Conservation (phyloP, 2,329 filamentous ascomycete species). For the Cryphonectria nitschkei region DNA sequence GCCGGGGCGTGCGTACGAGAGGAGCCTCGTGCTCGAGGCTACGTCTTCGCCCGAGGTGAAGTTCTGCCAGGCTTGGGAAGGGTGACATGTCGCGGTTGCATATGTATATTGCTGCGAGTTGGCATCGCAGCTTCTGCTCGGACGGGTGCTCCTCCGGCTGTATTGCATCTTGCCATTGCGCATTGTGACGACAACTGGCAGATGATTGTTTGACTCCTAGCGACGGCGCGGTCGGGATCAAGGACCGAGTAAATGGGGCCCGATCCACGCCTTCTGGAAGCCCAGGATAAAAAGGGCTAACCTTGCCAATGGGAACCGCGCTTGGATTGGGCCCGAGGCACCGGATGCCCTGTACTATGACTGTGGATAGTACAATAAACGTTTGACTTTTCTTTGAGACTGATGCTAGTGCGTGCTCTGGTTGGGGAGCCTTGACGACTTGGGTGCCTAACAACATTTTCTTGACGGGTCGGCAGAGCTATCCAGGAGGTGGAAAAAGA, state of each 20-base stretch:
- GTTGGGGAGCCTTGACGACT: neutral
- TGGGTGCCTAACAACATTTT: neutral
- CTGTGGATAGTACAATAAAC: neutral
- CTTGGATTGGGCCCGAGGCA: neutral
- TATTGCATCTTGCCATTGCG: constrained; percentile 11
- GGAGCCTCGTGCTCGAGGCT: neutral
- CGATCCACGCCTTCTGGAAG: constrained; percentile 26
- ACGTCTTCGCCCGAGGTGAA: neutral
- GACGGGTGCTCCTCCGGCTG: constrained; percentile 9
- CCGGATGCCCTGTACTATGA: neutral
- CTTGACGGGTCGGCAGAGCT: neutral
- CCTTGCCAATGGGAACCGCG: constrained; percentile 11
- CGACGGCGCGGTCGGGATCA: constrained; percentile 18
- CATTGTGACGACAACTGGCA: constrained; percentile 23
- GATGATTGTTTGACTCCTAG: constrained; percentile 21
- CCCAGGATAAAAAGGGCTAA: constrained; percentile 16
- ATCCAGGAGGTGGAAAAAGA: neutral
- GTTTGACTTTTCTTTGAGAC: neutral
- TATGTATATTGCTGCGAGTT: neutral
- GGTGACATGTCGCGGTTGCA: neutral
- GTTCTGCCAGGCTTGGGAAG: neutral
- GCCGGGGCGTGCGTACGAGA: neutral
- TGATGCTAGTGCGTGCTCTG: neutral
- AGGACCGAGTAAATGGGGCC: constrained; percentile 13
- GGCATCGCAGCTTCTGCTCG: constrained; percentile 15